Base-by-base conservation (phyloP, 441 rosid species). In the Jatropha multifida region DNA sequence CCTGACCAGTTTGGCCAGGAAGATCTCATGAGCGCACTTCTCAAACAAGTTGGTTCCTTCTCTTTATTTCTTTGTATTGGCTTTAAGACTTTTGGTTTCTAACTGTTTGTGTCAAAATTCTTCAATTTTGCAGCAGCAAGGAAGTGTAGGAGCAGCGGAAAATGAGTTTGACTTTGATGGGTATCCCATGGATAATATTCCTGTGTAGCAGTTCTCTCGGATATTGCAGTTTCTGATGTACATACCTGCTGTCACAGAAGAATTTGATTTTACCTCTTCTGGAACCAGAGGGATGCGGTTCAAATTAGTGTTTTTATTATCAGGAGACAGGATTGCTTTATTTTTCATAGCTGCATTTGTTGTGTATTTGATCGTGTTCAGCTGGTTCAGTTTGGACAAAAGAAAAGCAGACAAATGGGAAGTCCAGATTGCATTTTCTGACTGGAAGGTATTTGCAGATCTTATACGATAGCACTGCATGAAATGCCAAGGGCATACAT, bases 1-100 rank as follows among this genome's bases (percentile, higher is more conserved):
- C 67, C 81, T 2, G 92, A 91, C 26, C 94, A 84, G 66, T 90
- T 82, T 42, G 85, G 82, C 75, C 92, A 93, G 83, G 99, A 90
- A 54, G 99, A 93, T 84, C 94, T 95, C 83, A 87, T 92, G 97
- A 90, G 88, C 54, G 92, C 90, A 32, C 85, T 95, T 80, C 88
- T 93, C 81, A 87, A 88, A 83, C 99, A 88, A 90, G 99, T 94
- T 60, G 40, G 87, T 60, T 70, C 71, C 76, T 55, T 27, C 38
- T 55, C 7, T 56, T 15, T 63, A 20, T 32, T 51, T 4, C 23
- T 15, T 68, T 54, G 51, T 17, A 38, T 44, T 61, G 44, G 48
- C 41, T 74, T 65, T 49, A 10, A n/a, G 62, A 58, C 20, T 65
- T 52, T 61, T 65, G 20, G 60, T 51, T 66, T 41, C 17, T 46